These are phyloP conservation scores for Spathaspora boniae DNA, from an alignment of 805 yeast species.

Conservation along the genomic window DNA sequence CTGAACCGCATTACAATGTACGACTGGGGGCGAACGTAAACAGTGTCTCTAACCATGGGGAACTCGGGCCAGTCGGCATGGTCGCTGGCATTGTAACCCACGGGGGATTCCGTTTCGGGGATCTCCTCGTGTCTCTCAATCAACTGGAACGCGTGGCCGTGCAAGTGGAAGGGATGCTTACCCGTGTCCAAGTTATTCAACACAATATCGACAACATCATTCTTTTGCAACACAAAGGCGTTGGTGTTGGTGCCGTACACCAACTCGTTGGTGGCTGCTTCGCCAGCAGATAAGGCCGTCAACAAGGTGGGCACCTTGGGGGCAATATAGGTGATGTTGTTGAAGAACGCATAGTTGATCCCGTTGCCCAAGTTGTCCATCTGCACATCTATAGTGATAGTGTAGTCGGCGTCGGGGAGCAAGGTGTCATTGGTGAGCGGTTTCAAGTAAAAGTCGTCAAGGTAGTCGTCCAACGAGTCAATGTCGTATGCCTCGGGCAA, in stretches of 20 bases:
- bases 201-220: constrained; percentile 70
- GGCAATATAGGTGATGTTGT: constrained; percentile 56
- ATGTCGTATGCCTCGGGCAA: constrained; percentile 19
- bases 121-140: constrained; percentile 49
- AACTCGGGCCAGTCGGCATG: constrained; percentile 47
- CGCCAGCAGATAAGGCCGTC: constrained; percentile 62
- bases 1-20: constrained; percentile 66
- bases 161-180: constrained; percentile 76
- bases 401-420: constrained; percentile 60
- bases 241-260: constrained; percentile 76
- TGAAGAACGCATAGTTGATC: constrained; percentile 72
- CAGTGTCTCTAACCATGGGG: constrained; percentile 72
- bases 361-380: constrained; percentile 76
- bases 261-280: constrained; percentile 48
- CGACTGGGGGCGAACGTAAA: constrained; percentile 63
- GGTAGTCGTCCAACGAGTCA: constrained; percentile 36
- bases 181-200: constrained; percentile 78
- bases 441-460: constrained; percentile 73
- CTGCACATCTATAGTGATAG: constrained; percentile 52
- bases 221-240: constrained; percentile 53
- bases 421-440: constrained; percentile 56
- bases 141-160: constrained; percentile 69
- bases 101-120: constrained; percentile 54
- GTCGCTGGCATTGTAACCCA: constrained; percentile 36
- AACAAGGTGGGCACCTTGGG: constrained; percentile 73